Evolutionary conservation across 2,329 filamentous ascomycete species (phyloP), one percentile per base, ranked within the genome.

Genomic region (Thielaviopsis euricoi): DNA sequence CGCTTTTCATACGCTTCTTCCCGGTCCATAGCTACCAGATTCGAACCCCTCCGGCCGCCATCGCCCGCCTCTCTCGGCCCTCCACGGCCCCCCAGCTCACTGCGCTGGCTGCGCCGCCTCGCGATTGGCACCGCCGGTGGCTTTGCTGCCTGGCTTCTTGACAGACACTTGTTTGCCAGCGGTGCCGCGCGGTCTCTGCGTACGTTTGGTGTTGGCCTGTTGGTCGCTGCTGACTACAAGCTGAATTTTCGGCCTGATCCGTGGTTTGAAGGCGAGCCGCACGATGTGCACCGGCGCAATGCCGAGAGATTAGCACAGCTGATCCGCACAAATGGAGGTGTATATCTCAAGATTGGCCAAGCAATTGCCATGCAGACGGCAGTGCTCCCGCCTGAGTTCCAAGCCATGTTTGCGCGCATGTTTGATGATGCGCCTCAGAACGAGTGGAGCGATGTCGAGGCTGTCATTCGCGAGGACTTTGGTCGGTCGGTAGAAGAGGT

Each of bases 291-390:
- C 71, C 74, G 78, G 43, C 83, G 93, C 61, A 95, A 86, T 67
- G 93, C 93, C 0, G 82, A 89, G 71, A 78, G 87, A 25, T 73
- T 97, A 43, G 95, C 88, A 61, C 77, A 91, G 29, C 73, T 98
- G 62, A 76, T 97, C 63, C 79, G 87, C 25, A 74, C 80, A 58
- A 98, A 98, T 76, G 91, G 93, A 61, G 93, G 93, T 0, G 72
- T 98, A 19, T 98, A 97, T 67, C 76, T 97, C 67, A 98, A 98
- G 77, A 96, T 98, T 60, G 93, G 93, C 0, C 93, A 98, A 75
- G 93, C 93, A 4, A 91, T 98, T 64, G 93, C 91, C 15, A 97
- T 97, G 93, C 93, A 98, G 75, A 91, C 87, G 64, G 91, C 91
- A 0, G 83, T 97, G 25, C 73, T 98, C 61, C 93, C 93, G 25